These are phyloP conservation scores for Thermomucor indicae-seudaticae DNA, from an alignment of 371 early-diverging fungal species.

Conservation along the genomic window DNA sequence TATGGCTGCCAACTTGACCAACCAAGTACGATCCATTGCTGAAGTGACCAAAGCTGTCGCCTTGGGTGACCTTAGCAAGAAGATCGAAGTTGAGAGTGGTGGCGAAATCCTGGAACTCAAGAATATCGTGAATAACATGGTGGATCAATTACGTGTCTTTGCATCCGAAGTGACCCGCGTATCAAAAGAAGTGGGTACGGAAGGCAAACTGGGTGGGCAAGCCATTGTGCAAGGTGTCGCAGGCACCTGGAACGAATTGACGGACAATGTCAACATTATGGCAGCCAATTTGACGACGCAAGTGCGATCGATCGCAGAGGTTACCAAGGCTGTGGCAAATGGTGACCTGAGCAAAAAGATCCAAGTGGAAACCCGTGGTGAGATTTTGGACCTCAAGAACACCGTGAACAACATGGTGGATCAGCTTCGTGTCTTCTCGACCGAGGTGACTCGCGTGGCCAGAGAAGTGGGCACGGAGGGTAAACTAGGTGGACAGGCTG, in stretches of 20 bases:
- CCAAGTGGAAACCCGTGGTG: conserved; percentile 25
- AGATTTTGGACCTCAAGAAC: conserved; percentile 32
- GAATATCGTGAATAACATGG: conserved; percentile 8
- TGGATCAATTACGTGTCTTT: conserved; percentile 35
- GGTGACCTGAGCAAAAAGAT: conserved; percentile 34
- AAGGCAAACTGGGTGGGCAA: conserved; percentile 44
- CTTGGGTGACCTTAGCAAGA: conserved; percentile 20
- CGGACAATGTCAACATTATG: conserved; percentile 41
- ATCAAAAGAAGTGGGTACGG: conserved; percentile 46
- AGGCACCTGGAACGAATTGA: conserved; percentile 34
- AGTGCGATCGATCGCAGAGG: conserved; percentile 45
- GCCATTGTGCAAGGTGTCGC: conserved; percentile 37
- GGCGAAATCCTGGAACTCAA: conserved; percentile 27
- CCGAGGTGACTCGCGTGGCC: conserved; percentile 58
- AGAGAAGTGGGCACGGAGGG: conserved; percentile 64
- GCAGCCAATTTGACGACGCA: conserved; percentile 39
- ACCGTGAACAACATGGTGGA: conserved; percentile 25
- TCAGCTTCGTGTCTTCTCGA: conserved; percentile 42
- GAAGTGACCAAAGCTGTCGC: conserved; percentile 25
- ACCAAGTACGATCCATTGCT: conserved; percentile 27
- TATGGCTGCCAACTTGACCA: conserved; percentile 26
- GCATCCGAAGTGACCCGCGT: conserved; percentile 39
- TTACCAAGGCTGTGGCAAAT: conserved; percentile 30
- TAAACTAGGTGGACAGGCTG: conserved; percentile 57
- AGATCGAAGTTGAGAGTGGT: conserved; percentile 17